Evolutionary conservation across 495 filamentous ascomycete genomes (phyloP), one percentile per base, ranked within the genome.

Genomic region (Baudoinia panamericana): DNA sequence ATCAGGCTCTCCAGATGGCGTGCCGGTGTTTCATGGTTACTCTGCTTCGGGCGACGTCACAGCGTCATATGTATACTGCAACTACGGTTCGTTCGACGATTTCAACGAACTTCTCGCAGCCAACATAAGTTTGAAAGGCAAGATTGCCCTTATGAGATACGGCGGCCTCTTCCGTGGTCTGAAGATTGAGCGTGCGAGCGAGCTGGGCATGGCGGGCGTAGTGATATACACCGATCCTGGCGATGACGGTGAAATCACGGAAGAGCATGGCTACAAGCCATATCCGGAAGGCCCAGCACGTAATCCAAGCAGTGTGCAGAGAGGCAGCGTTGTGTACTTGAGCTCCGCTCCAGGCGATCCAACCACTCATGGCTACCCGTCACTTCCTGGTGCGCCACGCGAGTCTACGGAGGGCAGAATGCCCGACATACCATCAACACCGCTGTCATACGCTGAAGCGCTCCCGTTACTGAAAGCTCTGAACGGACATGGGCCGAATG

Each of bases 11-110:
- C 57, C 70, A 11, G 69, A 90, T 45, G 71, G 86, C 21, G 72
- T 97, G 30, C 87, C 92, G 3, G 90, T 81, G 2, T 97, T 97
- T 62, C 86, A 97, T 59, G 90, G 90, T 19, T 96, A 95, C 56
- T 92, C 84, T 6, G 85, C 84, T 4, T 82, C 65, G 37, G 90
- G 90, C 4, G 93, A 95, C 54, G 88, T 88, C 38, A 90, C 86
- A 0, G 87, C 78, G 11, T 67, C 65, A 21, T 84, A 74, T 52
- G 82, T 93, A 19, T 93, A 79, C 57, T 83, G 78, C 48, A 94
- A 94, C 57, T 93, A 88, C 46, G 87, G 87, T 30, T 85, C 80
- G 1, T 87, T 75, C 52, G 57, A 67, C 39, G 88, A 96, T 51
- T 97, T 76, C 43, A 78, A 93, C 47, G 87, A 93, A 47, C 69